phyloP scores from a whole-genome alignment of 306 rosid species.

The Vigna hirtella region DNA sequence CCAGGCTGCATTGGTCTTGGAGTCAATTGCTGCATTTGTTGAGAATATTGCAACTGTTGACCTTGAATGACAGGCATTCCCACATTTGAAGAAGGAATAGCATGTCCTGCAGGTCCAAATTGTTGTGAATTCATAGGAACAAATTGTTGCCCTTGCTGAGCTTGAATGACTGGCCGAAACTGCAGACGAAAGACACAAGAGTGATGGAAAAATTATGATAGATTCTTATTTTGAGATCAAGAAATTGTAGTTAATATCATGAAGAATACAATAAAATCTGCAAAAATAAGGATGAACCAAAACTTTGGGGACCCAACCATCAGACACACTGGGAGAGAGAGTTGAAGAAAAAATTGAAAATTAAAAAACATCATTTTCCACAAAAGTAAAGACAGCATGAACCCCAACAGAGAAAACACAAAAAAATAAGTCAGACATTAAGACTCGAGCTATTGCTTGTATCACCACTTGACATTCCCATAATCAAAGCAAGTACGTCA shows the following conservation, averaged over 20 bases:
- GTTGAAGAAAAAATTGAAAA: not conserved
- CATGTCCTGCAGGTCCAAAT: conserved; percentile 77
- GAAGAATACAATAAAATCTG: conserved; percentile 34
- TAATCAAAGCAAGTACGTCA: not conserved
- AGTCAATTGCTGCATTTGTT: conserved; percentile 81
- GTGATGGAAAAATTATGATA: conserved; percentile 37
- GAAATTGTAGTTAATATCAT: conserved; percentile 24
- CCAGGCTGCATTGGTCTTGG: conserved; percentile 78
- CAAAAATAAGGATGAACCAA: conserved; percentile 45
- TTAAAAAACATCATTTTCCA: not conserved
- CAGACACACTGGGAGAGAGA: conserved; percentile 4
- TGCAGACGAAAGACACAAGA: conserved; percentile 47
- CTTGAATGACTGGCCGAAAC: conserved; percentile 82
- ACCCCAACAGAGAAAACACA: not conserved
- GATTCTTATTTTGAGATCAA: conserved; percentile 10
- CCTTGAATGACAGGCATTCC: conserved; percentile 74
- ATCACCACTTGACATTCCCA: conserved; percentile 27
- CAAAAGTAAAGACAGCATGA: not conserved
- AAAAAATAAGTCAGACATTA: not conserved
- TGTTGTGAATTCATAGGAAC: conserved; percentile 68
- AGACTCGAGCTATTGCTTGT: conserved; percentile 1
- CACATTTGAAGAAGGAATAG: conserved; percentile 65
- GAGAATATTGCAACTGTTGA: conserved; percentile 84
- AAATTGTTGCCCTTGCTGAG: conserved; percentile 82
- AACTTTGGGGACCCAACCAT: conserved; percentile 55